A percentile compares a stretch with the other conserved stretches of the same genome.
phyloP scores from a whole-genome alignment of 2,329 filamentous ascomycete genomes.

The Fusarium graminum region DNA sequence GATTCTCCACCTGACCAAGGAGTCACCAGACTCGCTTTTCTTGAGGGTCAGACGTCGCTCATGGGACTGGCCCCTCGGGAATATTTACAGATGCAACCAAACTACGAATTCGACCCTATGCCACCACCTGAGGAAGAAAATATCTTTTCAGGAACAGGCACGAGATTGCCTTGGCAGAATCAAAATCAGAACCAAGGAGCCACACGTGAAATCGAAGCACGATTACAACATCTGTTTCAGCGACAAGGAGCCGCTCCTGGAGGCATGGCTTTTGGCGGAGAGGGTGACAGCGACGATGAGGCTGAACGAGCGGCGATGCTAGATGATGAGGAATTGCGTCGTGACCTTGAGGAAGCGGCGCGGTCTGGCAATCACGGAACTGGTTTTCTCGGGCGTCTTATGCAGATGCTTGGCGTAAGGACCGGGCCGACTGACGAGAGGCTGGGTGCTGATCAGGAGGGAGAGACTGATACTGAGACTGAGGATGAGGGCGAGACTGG shows the following conservation, averaged over 20 bases:
- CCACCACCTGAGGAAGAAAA: slow-evolving; percentile 74
- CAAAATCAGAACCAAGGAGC: slow-evolving; percentile 8
- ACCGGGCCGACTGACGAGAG: slow-evolving; percentile 34
- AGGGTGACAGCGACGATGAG: slow-evolving; percentile 47
- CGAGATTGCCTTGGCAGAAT: slow-evolving; percentile 38
- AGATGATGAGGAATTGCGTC: slow-evolving; percentile 52
- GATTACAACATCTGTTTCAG: slow-evolving; percentile 49
- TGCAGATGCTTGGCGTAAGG: slow-evolving; percentile 31
- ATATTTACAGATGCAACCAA: slow-evolving; percentile 74
- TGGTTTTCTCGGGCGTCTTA: slow-evolving; percentile 44
- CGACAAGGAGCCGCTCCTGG: slow-evolving; percentile 29
- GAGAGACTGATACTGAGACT: slow-evolving; percentile 7
- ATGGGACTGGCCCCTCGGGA: slow-evolving; percentile 76
- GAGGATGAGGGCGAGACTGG: neutral
- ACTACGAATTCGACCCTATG: slow-evolving; percentile 84
- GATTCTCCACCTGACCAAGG: slow-evolving; percentile 59
- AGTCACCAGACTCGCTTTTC: slow-evolving; percentile 80
- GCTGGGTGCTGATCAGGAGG: slow-evolving; percentile 14
- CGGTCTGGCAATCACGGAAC: slow-evolving; percentile 40
- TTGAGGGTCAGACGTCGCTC: slow-evolving; percentile 79
- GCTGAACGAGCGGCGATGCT: slow-evolving; percentile 46
- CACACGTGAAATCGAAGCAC: slow-evolving; percentile 45
- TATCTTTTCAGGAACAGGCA: slow-evolving; percentile 44
- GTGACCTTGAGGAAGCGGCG: slow-evolving; percentile 51
- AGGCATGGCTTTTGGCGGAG: slow-evolving; percentile 14